Evolutionary conservation across 768 basidiomycete species (phyloP).

Genomic region (Pisolithus microcarpus): DNA sequence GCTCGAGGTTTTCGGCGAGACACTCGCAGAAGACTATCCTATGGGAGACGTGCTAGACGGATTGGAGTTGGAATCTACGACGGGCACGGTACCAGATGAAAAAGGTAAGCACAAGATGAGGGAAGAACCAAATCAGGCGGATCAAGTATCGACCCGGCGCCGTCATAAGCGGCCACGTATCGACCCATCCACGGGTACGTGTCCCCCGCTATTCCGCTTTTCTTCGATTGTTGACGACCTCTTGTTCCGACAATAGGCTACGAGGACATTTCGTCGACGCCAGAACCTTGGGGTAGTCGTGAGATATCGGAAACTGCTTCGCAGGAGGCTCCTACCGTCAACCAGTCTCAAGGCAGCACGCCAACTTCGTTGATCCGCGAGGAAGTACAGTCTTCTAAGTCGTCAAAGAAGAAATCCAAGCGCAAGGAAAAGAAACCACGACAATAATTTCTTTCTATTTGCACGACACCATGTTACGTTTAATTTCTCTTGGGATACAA

Average conservation of each 20-base stretch:
- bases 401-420: slow-evolving; percentile 27
- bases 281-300: slow-evolving; percentile 2
- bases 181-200: slow-evolving; percentile 62
- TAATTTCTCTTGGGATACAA: slow-evolving; percentile 8
- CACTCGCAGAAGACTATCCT: slow-evolving; percentile 3
- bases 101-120: slow-evolving; percentile 35
- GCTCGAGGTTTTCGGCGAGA: slow-evolving; percentile 31
- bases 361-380: slow-evolving; percentile 16
- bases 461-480: slow-evolving; percentile 8
- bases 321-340: not conserved
- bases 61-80: not conserved
- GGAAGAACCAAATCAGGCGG: slow-evolving; percentile 7
- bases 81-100: slow-evolving; percentile 5
- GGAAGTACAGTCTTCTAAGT: slow-evolving; percentile 17
- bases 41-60: slow-evolving; percentile 6
- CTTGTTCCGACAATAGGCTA: slow-evolving; percentile 21
- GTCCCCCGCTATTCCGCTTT: not conserved
- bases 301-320: slow-evolving; percentile 5
- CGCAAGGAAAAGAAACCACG: slow-evolving; percentile 25
- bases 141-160: slow-evolving; percentile 24
- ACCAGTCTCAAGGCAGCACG: slow-evolving; percentile 13
- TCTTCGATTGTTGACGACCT: not conserved
- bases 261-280: slow-evolving; percentile 15
- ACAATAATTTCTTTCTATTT: not conserved
- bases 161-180: slow-evolving; percentile 42